Percentiles rank a stretch among this genome's conserved stretches.
Conservation (phyloP, 2,329 filamentous ascomycete species). For the Botrytis byssoidea region DNA sequence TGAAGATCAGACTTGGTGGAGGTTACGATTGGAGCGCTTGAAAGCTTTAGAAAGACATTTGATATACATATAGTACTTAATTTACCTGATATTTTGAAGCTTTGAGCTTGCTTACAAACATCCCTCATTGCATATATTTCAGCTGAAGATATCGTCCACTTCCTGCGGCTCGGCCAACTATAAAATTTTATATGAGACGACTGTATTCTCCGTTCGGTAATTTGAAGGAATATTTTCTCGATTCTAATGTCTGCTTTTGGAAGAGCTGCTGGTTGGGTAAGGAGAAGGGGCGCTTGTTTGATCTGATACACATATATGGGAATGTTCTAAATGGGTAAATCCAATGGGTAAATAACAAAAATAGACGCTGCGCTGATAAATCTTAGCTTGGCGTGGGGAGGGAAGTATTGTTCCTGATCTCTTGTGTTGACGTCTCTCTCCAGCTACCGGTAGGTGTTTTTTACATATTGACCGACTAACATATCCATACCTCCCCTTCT, state of each 20-base stretch:
- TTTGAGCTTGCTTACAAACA: background rate
- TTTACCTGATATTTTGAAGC: background rate
- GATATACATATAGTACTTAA: background rate
- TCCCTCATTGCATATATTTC: background rate
- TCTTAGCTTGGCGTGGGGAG: background rate
- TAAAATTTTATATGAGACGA: background rate
- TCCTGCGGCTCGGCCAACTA: background rate
- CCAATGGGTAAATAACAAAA: background rate
- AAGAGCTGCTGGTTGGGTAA: background rate
- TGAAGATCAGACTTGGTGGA: background rate
- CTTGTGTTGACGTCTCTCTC: background rate
- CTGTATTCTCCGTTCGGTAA: background rate
- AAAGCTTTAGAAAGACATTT: background rate
- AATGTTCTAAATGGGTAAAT: background rate
- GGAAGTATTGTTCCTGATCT: background rate
- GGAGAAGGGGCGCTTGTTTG: background rate
- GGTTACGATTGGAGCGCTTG: background rate
- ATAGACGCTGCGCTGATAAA: background rate
- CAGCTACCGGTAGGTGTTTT: background rate
- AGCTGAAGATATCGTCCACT: background rate
- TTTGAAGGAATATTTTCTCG: background rate
- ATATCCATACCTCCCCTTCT: background rate
- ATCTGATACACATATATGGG: background rate
- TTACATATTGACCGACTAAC: background rate
- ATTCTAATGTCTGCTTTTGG: background rate